Conservation (phyloP, 257 asterid species). For the Solanum etuberosum region DNA sequence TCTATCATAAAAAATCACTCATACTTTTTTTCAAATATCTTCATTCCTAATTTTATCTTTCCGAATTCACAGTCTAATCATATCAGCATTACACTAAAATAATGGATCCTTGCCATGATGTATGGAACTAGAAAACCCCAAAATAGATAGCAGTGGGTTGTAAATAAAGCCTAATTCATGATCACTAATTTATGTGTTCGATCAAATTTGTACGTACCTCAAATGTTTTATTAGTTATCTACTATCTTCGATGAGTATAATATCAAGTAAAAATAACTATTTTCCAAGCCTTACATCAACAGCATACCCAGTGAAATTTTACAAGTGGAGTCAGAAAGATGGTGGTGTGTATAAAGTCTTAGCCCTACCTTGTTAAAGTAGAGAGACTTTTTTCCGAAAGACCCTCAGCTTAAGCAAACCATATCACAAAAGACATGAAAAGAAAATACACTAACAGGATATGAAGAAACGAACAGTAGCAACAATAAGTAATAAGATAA, state of each 20-base stretch:
- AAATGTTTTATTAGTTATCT: not conserved
- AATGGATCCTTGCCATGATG: slow-evolving; percentile 52
- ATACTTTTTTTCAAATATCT: too few relatives aligned
- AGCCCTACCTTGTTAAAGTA: not conserved
- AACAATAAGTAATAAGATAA: not conserved
- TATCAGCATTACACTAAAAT: not conserved
- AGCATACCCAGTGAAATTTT: not conserved
- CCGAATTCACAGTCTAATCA: not conserved
- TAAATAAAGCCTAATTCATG: slow-evolving; percentile 87
- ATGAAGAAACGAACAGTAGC: not conserved
- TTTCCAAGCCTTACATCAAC: not conserved
- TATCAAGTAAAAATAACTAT: not conserved
- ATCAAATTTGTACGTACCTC: not conserved
- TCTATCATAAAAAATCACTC: not conserved
- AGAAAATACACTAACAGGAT: not conserved
- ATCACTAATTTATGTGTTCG: slow-evolving; percentile 9
- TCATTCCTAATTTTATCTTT: not conserved
- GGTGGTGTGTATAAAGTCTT: not conserved
- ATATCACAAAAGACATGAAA: not conserved
- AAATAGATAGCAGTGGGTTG: slow-evolving; percentile 75
- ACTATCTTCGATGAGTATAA: not conserved
- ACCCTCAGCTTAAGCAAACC: not conserved
- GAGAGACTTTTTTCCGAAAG: too few relatives aligned
- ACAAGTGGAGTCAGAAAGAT: not conserved
- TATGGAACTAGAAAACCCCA: slow-evolving; percentile 91